Percentiles rank a stretch among this genome's conserved stretches.
These are phyloP conservation scores for Ramichloridium luteum DNA, from an alignment of 2,329 filamentous ascomycete species.

Conservation along the genomic window DNA sequence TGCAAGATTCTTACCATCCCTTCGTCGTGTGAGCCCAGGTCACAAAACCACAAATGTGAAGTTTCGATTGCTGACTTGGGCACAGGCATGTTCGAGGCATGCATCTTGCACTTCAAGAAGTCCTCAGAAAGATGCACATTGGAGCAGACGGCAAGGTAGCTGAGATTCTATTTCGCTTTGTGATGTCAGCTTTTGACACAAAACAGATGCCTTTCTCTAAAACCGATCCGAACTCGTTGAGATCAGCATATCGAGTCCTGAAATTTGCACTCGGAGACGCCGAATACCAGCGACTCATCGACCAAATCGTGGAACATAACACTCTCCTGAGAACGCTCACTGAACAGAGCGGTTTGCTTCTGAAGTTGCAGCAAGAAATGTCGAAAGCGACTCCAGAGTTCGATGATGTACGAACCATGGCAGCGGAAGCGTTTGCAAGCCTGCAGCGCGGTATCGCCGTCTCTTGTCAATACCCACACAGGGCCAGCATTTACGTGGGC, in stretches of 20 bases:
- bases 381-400: conserved; percentile 18
- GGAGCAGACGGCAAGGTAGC: too few species aligned
- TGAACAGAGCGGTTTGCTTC: conserved; percentile 15
- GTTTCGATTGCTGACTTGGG: too few species aligned
- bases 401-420: conserved; percentile 13
- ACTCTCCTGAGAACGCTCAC: conserved; percentile 16
- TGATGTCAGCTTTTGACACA: too few species aligned
- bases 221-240: too few species aligned
- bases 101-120: too few species aligned
- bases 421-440: conserved; percentile 13
- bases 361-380: conserved; percentile 7
- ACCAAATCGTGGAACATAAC: conserved; percentile 14
- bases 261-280: conserved; percentile 20
- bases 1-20: conserved; percentile 4
- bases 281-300: conserved; percentile 20
- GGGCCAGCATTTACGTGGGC: conserved; percentile 8
- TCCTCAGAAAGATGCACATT: too few species aligned
- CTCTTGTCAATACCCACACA: conserved; percentile 16
- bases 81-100: too few species aligned
- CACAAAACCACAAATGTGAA: too few species aligned
- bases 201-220: too few species aligned
- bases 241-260: conserved; percentile 21
- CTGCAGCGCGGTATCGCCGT: conserved; percentile 18
- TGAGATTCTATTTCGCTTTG: too few species aligned
- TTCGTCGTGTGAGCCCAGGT: too few species aligned